Evolutionary conservation across 1,284 basidiomycete species (phyloP), one percentile per base, ranked within the genome.

Genomic region (Sporisorium iseilematis-ciliati): DNA sequence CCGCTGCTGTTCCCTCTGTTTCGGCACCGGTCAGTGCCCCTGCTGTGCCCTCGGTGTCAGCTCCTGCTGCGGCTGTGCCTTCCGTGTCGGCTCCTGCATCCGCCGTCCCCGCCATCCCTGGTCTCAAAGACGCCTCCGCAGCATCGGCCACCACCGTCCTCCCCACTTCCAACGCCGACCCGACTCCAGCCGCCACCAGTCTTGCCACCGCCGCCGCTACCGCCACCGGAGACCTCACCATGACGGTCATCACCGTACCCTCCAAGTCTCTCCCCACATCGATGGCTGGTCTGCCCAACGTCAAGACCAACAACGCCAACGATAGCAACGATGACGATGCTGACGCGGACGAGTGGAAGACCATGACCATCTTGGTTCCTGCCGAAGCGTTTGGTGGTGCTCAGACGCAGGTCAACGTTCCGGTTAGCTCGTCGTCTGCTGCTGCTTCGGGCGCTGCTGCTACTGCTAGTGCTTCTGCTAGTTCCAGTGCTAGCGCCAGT

Each of bases 301-400:
- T 50, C 57, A 63, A 60, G 31, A 23, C 55, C 10, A 51, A 54
- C 40, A 48, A 50, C 21, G 50, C 23, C 38, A 50, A 46, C 5
- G 53, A 40, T 23, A 41, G 26, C 26, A 48, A 59, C 12, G 61
- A 59, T 11, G 61, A 46, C 10, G 57, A 54, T 14, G 49, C 29
- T 5, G 68, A 67, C 4, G 23, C 10, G 25, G 48, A 49, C 29
- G 48, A 49, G 48, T 75, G 71, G 71, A 61, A 62, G 49, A 75
- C 71, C n/a, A 75, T 75, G 71, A 69, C 66, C 7, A 75, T 75
- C 59, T 43, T 75, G 1, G 71, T 75, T 1, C 65, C 71, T 3
- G 71, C 71, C 8, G 66, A 56, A 10, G 71, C 71, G 1, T 74
- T 74, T 31, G 61, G 65, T 26, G 65, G 64, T 14, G 45, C 33